Evolutionary conservation across 148 eudicot species (phyloP).

Genomic region (Camellia granthamiana): DNA sequence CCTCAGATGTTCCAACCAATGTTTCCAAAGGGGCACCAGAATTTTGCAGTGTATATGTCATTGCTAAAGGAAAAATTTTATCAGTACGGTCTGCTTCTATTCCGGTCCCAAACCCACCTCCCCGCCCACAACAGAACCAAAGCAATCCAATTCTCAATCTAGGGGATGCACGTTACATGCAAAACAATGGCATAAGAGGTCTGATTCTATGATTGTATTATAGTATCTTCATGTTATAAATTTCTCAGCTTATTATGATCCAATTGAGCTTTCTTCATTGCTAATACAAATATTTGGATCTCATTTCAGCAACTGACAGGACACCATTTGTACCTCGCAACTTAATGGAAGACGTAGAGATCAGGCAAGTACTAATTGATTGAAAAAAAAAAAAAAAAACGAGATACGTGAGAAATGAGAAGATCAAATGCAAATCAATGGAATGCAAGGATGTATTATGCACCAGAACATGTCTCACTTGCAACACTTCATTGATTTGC

Average conservation of each 20-base stretch:
- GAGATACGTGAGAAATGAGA: too few species aligned
- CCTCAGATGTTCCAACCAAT: constrained; percentile 51
- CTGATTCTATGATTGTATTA: neutral
- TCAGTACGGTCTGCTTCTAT: constrained; percentile 39
- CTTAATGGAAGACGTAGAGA: constrained; percentile 27
- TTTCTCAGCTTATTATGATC: neutral
- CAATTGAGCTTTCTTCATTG: neutral
- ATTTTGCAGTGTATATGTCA: constrained; percentile 58
- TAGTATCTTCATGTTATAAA: neutral
- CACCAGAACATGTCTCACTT: too few species aligned
- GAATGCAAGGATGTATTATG: too few species aligned
- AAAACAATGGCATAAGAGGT: constrained; percentile 37
- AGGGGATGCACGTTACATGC: constrained; percentile 7
- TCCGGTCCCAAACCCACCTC: constrained; percentile 26
- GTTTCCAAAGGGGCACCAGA: constrained; percentile 65
- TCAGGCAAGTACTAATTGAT: constrained; percentile 37
- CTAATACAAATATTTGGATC: neutral
- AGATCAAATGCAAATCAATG: too few species aligned
- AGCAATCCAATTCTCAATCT: constrained; percentile 1
- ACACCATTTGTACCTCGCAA: constrained; percentile 16
- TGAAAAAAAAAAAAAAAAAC: neutral
- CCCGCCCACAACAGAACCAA: constrained; percentile 16
- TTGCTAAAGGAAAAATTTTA: constrained; percentile 57
- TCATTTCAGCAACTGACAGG: constrained; percentile 31
- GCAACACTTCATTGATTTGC: too few species aligned